A percentile compares a stretch with the other conserved stretches of the same genome.
phyloP scores from a whole-genome alignment of 73 alveolate genomes.

The Paramecium sonneborni region DNA sequence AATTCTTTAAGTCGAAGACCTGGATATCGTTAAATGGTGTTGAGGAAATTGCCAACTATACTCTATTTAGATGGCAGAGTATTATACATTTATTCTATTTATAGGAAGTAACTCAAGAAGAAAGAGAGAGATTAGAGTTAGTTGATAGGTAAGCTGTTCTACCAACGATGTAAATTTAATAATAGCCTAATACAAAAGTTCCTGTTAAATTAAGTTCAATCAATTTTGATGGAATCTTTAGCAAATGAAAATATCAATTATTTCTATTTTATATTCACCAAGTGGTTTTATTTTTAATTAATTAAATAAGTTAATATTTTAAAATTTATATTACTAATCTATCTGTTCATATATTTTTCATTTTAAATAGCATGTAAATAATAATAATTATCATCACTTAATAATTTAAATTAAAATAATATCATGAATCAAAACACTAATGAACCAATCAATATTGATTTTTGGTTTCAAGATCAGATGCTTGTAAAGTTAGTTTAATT shows the following conservation, averaged over 20 bases:
- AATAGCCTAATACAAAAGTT: conserved; percentile 56
- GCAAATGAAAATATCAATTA: conserved; percentile 36
- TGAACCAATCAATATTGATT: no score
- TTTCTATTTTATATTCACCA: background rate
- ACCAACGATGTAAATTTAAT: conserved; percentile 59
- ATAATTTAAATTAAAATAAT: no score
- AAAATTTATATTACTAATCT: no score
- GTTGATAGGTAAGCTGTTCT: conserved; percentile 51
- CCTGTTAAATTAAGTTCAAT: conserved; percentile 64
- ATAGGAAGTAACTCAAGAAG: conserved; percentile 70
- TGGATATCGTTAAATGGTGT: conserved; percentile 74
- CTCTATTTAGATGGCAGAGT: conserved; percentile 74
- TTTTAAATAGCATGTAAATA: no score
- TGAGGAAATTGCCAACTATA: conserved; percentile 75
- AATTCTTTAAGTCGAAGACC: conserved; percentile 85
- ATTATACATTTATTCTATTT: background rate
- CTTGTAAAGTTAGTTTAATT: no score
- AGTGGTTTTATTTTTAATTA: no score
- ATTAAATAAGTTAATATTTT: no score
- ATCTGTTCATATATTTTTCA: no score
- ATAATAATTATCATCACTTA: no score
- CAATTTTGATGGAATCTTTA: conserved; percentile 64
- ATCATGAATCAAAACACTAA: no score
- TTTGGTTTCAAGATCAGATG: no score
- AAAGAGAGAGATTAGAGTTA: conserved; percentile 76